These are phyloP conservation scores for Coprinellus micaceus DNA, from an alignment of 768 basidiomycete genomes.

Conservation along the genomic window DNA sequence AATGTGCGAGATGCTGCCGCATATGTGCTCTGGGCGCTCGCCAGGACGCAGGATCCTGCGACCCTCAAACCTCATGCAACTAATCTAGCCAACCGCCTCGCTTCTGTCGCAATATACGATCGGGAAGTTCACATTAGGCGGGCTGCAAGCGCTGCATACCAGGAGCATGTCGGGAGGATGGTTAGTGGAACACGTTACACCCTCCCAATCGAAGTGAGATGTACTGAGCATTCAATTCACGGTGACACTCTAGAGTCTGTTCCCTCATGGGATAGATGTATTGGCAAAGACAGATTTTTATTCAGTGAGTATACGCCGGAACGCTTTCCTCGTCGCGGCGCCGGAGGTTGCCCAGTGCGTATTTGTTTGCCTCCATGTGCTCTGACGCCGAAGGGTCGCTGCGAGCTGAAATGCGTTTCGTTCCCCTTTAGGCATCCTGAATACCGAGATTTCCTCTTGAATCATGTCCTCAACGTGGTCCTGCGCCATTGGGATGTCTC, in stretches of 20 bases:
- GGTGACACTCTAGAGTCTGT: conserved; percentile 58
- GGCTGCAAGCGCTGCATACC: conserved; percentile 96
- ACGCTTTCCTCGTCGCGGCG: conserved; percentile 82
- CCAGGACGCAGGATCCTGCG: conserved; percentile 65
- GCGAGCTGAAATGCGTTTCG: conserved; percentile 6
- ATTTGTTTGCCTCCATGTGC: conserved; percentile 1
- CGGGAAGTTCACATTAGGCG: conserved; percentile 92
- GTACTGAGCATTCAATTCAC: background rate
- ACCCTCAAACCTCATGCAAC: conserved; percentile 58
- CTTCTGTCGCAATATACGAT: conserved; percentile 83
- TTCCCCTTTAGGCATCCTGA: conserved; percentile 58
- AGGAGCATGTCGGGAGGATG: conserved; percentile 93
- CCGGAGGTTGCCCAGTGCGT: conserved; percentile 84
- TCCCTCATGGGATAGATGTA: conserved; percentile 93
- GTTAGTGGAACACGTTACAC: conserved; percentile 42
- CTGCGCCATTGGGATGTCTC: conserved; percentile 85
- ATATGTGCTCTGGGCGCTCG: conserved; percentile 93
- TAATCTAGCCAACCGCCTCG: conserved; percentile 65
- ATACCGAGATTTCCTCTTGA: conserved; percentile 66
- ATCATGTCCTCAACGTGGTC: conserved; percentile 70
- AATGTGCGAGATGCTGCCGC: conserved; percentile 93
- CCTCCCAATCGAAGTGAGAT: background rate
- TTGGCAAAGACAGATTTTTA: conserved; percentile 93
- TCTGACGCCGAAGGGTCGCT: background rate
- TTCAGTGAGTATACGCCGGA: conserved; percentile 79